Percentiles rank a stretch among this genome's conserved stretches.
Evolutionary conservation across 1,139 yeast genomes (phyloP).

Genomic region (Geotrichum aggregatum): DNA sequence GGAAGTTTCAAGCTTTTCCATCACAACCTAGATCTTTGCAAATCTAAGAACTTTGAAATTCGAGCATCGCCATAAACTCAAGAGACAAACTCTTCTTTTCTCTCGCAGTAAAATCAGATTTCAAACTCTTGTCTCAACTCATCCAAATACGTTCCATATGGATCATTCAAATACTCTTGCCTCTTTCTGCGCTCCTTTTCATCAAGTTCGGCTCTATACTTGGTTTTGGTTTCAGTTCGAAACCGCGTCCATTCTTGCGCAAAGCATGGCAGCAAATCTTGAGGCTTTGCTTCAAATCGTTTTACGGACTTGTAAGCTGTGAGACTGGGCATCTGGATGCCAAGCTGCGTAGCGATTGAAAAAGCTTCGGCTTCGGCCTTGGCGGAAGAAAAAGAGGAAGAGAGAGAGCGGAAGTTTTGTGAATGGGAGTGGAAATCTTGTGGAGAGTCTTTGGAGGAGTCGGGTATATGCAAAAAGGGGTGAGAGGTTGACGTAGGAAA

Average conservation of each 20-base stretch:
- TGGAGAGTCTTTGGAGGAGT: no score
- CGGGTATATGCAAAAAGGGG: no score
- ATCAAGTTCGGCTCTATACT: conserved; percentile 4
- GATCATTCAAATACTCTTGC: conserved; percentile 1
- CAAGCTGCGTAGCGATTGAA: neutral
- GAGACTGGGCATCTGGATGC: neutral
- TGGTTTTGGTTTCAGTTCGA: conserved; percentile 1
- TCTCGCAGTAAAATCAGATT: neutral
- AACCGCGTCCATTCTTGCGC: conserved; percentile 14
- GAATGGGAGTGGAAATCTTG: no score
- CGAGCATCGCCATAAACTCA: neutral
- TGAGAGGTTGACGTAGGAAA: no score
- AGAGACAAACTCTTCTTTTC: neutral
- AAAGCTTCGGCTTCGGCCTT: neutral
- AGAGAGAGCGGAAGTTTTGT: no score
- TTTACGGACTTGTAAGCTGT: neutral
- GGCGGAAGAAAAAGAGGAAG: no score
- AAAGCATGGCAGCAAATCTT: conserved; percentile 9
- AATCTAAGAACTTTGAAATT: no score
- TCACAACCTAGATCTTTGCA: no score
- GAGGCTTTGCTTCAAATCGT: conserved; percentile 6
- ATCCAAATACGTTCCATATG: conserved; percentile 10
- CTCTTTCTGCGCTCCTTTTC: conserved; percentile 4
- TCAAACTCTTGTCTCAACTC: conserved; percentile 11
- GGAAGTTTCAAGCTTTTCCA: no score